These are phyloP conservation scores for Andrographis paniculata DNA, from an alignment of 305 asterid genomes.

Conservation along the genomic window DNA sequence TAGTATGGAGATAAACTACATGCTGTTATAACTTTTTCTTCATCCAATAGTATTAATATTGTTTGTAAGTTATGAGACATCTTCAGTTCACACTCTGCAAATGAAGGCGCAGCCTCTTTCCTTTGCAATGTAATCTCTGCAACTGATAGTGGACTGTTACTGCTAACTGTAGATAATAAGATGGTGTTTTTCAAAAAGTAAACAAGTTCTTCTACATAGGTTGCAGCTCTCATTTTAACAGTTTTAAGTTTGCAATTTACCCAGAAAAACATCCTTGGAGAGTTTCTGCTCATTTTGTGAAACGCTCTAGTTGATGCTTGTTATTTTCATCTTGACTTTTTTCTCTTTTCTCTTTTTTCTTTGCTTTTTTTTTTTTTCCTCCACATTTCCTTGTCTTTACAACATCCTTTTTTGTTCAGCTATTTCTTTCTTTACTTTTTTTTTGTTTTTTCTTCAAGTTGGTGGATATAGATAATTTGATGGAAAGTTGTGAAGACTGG, in stretches of 20 bases:
- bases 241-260: not conserved
- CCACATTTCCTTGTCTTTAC: no score
- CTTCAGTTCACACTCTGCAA: no score
- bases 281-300: not conserved
- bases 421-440: not conserved
- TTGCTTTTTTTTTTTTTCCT: no score
- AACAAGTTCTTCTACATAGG: not conserved
- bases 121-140: no score
- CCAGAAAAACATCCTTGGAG: not conserved
- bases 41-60: no score
- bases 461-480: not conserved
- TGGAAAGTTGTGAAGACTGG: no score
- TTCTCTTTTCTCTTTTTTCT: not conserved
- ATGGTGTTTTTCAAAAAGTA: not conserved
- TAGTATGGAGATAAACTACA: not conserved
- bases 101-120: no score
- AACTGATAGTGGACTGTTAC: no score
- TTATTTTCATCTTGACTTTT: not conserved
- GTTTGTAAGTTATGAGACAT: no score
- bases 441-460: not conserved
- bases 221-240: not conserved
- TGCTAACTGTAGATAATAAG: no score
- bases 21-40: no score
- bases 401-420: not conserved
- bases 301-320: not conserved